Evolutionary conservation across 2,329 filamentous ascomycete species (phyloP).

Genomic region (Chaetomiaceae sp.): DNA sequence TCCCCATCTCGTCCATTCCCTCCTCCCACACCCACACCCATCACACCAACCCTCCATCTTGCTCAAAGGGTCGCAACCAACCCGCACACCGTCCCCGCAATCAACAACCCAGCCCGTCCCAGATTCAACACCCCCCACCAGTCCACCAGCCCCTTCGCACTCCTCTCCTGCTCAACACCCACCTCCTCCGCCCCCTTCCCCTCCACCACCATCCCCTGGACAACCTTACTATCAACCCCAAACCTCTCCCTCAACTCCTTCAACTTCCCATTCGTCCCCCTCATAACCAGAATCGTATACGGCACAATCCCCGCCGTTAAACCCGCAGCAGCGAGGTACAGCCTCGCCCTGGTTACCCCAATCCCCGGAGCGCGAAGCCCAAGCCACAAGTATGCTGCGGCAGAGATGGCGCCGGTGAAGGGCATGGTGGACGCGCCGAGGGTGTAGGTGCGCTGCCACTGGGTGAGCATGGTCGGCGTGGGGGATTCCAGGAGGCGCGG

Average conservation of each 20-base stretch:
- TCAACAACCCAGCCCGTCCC: slow-evolving; percentile 26
- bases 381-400: slow-evolving; percentile 42
- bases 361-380: slow-evolving; percentile 33
- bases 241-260: slow-evolving; percentile 36
- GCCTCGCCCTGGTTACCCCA: no score
- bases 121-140: slow-evolving; percentile 53
- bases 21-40: not conserved
- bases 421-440: slow-evolving; percentile 39
- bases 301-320: slow-evolving; percentile 46
- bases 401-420: slow-evolving; percentile 36
- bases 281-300: slow-evolving; percentile 47
- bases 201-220: slow-evolving; percentile 28
- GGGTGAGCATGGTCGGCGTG: slow-evolving; percentile 48
- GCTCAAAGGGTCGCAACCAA: slow-evolving; percentile 27
- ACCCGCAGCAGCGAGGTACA: slow-evolving; percentile 37
- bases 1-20: not conserved
- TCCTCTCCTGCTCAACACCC: slow-evolving; percentile 34
- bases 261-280: slow-evolving; percentile 46
- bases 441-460: slow-evolving; percentile 47
- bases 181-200: slow-evolving; percentile 34
- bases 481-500: slow-evolving; percentile 54
- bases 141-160: slow-evolving; percentile 49
- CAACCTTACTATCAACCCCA: no score
- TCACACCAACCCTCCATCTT: no score
- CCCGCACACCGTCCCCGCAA: slow-evolving; percentile 28